Conservation (phyloP, 192 early-diverging fungal genomes). For the Rhizophagus prolifer region DNA sequence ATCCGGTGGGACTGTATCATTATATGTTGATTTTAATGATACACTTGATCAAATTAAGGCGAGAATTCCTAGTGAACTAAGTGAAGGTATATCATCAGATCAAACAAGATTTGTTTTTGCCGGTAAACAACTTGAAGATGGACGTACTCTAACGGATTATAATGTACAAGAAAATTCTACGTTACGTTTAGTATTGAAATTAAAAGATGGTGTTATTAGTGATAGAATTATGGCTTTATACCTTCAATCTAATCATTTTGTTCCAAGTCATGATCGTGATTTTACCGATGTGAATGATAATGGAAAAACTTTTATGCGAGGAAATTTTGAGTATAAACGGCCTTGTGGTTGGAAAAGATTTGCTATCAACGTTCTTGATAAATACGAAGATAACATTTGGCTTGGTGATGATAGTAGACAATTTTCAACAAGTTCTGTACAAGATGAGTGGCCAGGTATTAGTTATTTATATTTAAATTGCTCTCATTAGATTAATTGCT, state of each 20-base stretch:
- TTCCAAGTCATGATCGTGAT: not conserved
- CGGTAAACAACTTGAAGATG: constrained; percentile 70
- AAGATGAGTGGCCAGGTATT: too few relatives aligned
- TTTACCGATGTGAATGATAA: constrained; percentile 14
- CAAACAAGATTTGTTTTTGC: constrained; percentile 57
- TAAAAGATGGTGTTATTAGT: constrained; percentile 45
- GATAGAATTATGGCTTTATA: constrained; percentile 27
- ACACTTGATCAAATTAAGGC: too few relatives aligned
- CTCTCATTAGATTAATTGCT: too few relatives aligned
- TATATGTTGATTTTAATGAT: too few relatives aligned
- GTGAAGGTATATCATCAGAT: constrained; percentile 60
- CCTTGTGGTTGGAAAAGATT: constrained; percentile 18
- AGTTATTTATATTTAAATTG: too few relatives aligned
- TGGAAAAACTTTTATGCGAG: not conserved
- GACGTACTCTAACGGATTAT: constrained; percentile 60
- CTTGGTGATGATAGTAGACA: not conserved
- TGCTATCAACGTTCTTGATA: constrained; percentile 13
- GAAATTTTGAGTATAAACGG: not conserved
- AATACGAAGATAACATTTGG: constrained; percentile 11
- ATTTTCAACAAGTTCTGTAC: too few relatives aligned
- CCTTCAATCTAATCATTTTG: not conserved
- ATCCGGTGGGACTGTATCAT: too few relatives aligned
- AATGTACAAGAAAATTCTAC: constrained; percentile 69
- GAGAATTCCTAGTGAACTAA: too few relatives aligned
- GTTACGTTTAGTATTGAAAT: constrained; percentile 59